Evolutionary conservation across 371 early-diverging fungal species (phyloP), one percentile per base, ranked within the genome.

Genomic region (Mortierella sp.): DNA sequence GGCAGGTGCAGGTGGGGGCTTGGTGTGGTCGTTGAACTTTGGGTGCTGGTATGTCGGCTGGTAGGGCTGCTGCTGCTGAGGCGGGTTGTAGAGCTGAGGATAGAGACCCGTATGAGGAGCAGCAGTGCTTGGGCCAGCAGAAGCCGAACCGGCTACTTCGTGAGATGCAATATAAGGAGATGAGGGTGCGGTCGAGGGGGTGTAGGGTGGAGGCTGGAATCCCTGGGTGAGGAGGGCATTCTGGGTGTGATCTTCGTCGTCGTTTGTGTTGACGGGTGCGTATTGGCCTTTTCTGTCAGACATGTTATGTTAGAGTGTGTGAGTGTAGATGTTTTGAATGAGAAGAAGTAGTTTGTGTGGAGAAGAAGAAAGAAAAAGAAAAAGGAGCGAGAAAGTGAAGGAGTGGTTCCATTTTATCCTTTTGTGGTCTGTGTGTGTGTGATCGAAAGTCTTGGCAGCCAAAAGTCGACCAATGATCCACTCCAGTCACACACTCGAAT

Each of bases 201-300:
- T 83, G 68, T 83, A 83, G 40, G 83, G 76, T 29, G 83, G 83
- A 29, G 83, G 83, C 29, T 79, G 73, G 63, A 75, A 74, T 19
- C 48, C 66, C 40, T 79, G 79, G 0, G 74, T 63, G 40, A 79
- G 68, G 31, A 72, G 72, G 1, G n/a, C 45, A 55, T 64, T 53
- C 47, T 48, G 61, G 5, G 40, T 16, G 66, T 55, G 64, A 34
- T 43, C 11, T 0, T 73, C 73, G 14, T 69, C 69, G 11, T 81
- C 74, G 10, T 24, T 6, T 11, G 76, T 67, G n/a, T 64, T 71
- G 68, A 79, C 26, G 31, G 68, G 43, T 31, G 67, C 50, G 61
- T 81, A 81, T 11, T 70, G 71, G 50, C 82, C 82, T n/a, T 81
- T 81, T 40, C 67, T 77, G 71, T 81, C 82, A 22, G 82, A 81